Percentiles rank a stretch among this genome's conserved stretches.
These are phyloP conservation scores for Astragalus glycyphyllos DNA, from an alignment of 306 rosid genomes.

Conservation along the genomic window DNA sequence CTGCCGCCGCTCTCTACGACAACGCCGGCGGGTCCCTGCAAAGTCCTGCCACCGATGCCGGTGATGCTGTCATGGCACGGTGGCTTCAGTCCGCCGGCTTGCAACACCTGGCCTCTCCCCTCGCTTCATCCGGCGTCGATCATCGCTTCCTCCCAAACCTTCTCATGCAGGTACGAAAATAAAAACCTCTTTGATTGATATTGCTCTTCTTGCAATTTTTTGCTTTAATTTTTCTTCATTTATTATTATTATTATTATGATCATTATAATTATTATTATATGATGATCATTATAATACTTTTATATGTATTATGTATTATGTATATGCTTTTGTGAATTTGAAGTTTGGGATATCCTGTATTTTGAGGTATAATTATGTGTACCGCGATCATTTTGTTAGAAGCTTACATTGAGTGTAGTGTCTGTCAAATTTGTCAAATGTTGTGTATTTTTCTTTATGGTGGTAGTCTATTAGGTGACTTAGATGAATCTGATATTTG, in stretches of 20 bases:
- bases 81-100: constrained; percentile 99
- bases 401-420: constrained; percentile 25
- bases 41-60: constrained; percentile 71
- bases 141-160: constrained; percentile 90
- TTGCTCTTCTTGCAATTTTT: background rate
- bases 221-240: background rate
- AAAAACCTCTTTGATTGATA: background rate
- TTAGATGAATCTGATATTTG: constrained; percentile 40
- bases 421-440: constrained; percentile 3
- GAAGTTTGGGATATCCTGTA: constrained; percentile 23
- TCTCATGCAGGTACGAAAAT: constrained; percentile 75
- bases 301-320: background rate
- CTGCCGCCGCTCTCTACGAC: constrained; percentile 82
- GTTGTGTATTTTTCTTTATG: constrained; percentile 24
- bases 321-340: constrained; percentile 21
- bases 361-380: constrained; percentile 22
- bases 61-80: constrained; percentile 99
- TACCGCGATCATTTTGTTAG: background rate
- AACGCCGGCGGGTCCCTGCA: constrained; percentile 62
- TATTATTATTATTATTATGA: background rate
- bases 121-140: constrained; percentile 82
- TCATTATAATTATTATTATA: background rate
- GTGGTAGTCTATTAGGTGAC: constrained; percentile 31
- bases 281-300: background rate
- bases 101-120: constrained; percentile 99